These are phyloP conservation scores for Neopestalotiopsis clavispora DNA, from an alignment of 2,329 filamentous ascomycete species.

Conservation along the genomic window DNA sequence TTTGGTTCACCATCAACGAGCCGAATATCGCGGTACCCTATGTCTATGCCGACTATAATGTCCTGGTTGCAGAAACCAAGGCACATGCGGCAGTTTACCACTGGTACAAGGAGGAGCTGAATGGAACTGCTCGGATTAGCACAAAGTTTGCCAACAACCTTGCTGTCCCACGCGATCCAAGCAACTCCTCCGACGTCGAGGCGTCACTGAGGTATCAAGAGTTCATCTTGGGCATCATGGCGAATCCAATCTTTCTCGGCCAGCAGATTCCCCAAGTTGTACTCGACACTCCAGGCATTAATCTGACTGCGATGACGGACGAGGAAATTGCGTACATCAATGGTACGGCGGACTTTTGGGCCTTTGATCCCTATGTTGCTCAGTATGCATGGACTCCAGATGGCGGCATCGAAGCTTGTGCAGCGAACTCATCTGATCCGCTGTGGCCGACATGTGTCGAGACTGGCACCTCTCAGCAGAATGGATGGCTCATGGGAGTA, in stretches of 20 bases:
- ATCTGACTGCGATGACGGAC: constrained; percentile 48
- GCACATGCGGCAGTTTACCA: constrained; percentile 54
- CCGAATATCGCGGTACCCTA: constrained; percentile 40
- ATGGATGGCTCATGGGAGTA: constrained; percentile 65
- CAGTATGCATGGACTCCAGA: constrained; percentile 55
- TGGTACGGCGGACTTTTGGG: constrained; percentile 59
- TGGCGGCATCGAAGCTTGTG: constrained; percentile 52
- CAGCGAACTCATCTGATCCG: constrained; percentile 47
- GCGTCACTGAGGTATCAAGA: constrained; percentile 53
- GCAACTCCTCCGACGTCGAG: constrained; percentile 45
- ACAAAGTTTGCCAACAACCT: constrained; percentile 58
- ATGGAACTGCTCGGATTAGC: constrained; percentile 53
- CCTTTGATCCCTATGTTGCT: constrained; percentile 63
- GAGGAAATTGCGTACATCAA: constrained; percentile 54
- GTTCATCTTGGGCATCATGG: constrained; percentile 53
- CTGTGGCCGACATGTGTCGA: constrained; percentile 59
- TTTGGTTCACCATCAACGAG: constrained; percentile 61
- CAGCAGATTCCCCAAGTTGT: constrained; percentile 53
- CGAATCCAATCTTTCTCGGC: constrained; percentile 58
- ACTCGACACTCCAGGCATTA: constrained; percentile 48
- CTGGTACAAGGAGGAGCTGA: constrained; percentile 60
- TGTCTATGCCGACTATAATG: constrained; percentile 37
- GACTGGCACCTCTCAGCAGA: constrained; percentile 48
- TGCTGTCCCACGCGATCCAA: constrained; percentile 49
- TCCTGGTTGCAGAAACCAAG: constrained; percentile 38